Conservation (phyloP, 2,329 filamentous ascomycete species). For the Fusarium sp. region DNA sequence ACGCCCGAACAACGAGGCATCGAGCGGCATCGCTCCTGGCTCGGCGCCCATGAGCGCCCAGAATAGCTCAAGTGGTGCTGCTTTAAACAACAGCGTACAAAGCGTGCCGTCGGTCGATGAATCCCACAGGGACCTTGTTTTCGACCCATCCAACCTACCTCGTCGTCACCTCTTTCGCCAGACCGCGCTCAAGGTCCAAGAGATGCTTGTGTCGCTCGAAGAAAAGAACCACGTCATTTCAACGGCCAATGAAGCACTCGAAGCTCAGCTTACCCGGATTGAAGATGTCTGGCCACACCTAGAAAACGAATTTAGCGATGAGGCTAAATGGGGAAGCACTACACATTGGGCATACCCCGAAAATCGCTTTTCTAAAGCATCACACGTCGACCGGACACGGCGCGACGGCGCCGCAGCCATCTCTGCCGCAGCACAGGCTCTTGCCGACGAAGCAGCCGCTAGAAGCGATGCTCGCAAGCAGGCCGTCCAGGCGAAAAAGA, state of each 20-base stretch:
- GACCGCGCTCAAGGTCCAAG: conserved; percentile 82
- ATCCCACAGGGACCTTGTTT: conserved; percentile 61
- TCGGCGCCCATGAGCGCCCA: conserved; percentile 67
- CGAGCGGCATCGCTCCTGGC: conserved; percentile 59
- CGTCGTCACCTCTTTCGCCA: conserved; percentile 84
- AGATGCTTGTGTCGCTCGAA: conserved; percentile 91
- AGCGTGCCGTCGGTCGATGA: conserved; percentile 61
- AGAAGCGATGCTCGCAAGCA: conserved; percentile 90
- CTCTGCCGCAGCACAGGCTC: conserved; percentile 81
- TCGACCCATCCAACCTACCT: conserved; percentile 72
- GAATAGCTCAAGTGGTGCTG: conserved; percentile 63
- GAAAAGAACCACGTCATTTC: conserved; percentile 98
- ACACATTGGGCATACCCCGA: conserved; percentile 97
- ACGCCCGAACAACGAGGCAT: conserved; percentile 62
- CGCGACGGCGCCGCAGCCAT: conserved; percentile 85
- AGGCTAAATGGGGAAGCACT: conserved; percentile 91
- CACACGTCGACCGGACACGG: conserved; percentile 79
- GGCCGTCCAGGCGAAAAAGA: conserved; percentile 82
- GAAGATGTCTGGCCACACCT: conserved; percentile 91
- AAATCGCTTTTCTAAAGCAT: conserved; percentile 77
- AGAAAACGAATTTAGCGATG: conserved; percentile 91
- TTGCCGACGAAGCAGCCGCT: conserved; percentile 87
- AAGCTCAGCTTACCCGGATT: conserved; percentile 86
- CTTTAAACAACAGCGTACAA: conserved; percentile 55
- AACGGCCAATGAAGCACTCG: conserved; percentile 90